These are phyloP conservation scores for Patellifolia procumbens DNA, from an alignment of 179 eudicot genomes.

Conservation along the genomic window DNA sequence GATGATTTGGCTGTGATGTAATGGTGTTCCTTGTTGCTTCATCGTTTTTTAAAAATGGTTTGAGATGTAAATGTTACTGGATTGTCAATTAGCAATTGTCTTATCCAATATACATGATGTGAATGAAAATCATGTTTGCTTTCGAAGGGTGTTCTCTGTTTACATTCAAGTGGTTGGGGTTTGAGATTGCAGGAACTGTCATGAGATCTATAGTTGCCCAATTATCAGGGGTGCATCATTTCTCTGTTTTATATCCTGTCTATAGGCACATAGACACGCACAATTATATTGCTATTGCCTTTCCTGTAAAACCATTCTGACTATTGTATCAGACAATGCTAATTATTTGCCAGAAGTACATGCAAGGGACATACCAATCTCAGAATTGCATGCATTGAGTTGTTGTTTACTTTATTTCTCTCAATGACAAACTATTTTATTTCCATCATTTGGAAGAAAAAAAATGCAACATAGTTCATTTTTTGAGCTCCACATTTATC, in stretches of 20 bases:
- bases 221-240: constrained; percentile 29
- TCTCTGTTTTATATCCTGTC: constrained; percentile 15
- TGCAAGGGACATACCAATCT: constrained; percentile 7
- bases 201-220: constrained; percentile 19
- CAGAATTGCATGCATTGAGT: constrained; percentile 14
- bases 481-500: neutral
- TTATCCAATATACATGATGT: constrained; percentile 18
- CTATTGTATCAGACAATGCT: constrained; percentile 12
- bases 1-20: constrained; percentile 2
- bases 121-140: constrained; percentile 23
- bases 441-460: constrained; percentile 3
- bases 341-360: constrained; percentile 21
- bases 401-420: constrained; percentile 14
- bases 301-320: constrained; percentile 21
- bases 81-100: constrained; percentile 12
- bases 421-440: neutral
- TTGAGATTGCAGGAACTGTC: constrained; percentile 19
- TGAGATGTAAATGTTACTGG: constrained; percentile 28
- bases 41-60: neutral
- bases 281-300: constrained; percentile 8
- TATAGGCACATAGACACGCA: constrained; percentile 9
- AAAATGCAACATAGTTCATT: constrained; percentile 6
- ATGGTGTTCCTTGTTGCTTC: constrained; percentile 9
- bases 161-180: constrained; percentile 8
- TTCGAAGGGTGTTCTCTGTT: constrained; percentile 11